Evolutionary conservation across 345 rosid species (phyloP), one percentile per base, ranked within the genome.

Genomic region (Dimocarpus longan): DNA sequence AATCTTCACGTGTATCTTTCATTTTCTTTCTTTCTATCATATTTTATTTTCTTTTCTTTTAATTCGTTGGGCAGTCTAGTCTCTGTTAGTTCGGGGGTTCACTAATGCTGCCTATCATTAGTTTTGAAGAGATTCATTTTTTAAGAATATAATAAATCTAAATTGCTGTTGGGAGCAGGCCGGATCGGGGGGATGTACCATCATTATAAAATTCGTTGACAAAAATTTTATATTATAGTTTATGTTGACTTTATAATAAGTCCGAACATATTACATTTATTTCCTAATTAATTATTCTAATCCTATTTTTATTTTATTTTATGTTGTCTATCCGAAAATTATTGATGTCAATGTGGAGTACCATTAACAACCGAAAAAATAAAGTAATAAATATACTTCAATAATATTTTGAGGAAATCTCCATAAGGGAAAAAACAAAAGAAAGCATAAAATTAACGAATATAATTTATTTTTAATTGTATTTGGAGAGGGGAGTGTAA

Each of bases 191-290:
- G 57, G 8, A 52, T 10, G 57, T 52, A 52, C 57, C 57, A 5
- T 28, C n/a, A 46, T 75, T 75, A 7, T 64, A 24, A 64, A 75
- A 44, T 5, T 59, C 18, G 60, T 75, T 75, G 78, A 64, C 63
- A 0, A 65, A 26, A 9, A 28, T 9, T 8, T 43, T 13, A 13
- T 71, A 50, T 28, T 50, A 1, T 0, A 7, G 2, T 48, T 12
- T 6, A 5, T 15, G 21, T 75, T 64, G 69, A 64, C 69, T 19
- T 26, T 64, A 10, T 2, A 26, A 54, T 26, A 57, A 64, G 69
- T 9, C 77, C 39, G 8, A 28, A n/a, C 22, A 39, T 16, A 54
- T 12, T 54, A 15, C 6, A 54, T 16, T 13, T 54, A 54, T 52
- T 52, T 10, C 18, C 13, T 7, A 46, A 46, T 4, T 46, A 46